Evolutionary conservation across 176 grass and related monocot species (phyloP), one percentile per base, ranked within the genome.

Genomic region (Oryza glaberrima): DNA sequence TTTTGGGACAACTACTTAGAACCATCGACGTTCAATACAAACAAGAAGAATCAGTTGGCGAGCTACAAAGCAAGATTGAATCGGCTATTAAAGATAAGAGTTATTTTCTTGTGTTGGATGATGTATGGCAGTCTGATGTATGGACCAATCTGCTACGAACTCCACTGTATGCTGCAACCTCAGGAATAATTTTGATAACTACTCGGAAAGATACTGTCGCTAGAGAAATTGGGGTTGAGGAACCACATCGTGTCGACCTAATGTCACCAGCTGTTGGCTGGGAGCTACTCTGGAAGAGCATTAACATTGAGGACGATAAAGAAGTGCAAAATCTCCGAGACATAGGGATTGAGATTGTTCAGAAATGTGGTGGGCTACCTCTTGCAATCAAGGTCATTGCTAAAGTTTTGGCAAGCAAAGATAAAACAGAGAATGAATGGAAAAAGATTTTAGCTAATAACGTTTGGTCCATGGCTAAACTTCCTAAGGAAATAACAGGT

Each of bases 251-350:
- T 9, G 82, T 94, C 5, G 52, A 88, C 11, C 60, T 54, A 16
- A 36, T 93, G 83, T 77, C 71, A 8, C 0, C 19, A 2, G 71
- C 72, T 6, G 12, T 26, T 10, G 38, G 84, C 7, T 84, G 80
- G 81, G 76, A 90, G 15, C 32, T 92, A 12, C 60, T 88, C 0
- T 75, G 71, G 52, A 88, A 66, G 67, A 83, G 51, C 5, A 80
- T 76, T 38, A 65, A 63, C 19, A 13, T 77, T 4, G 68, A 83
- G 0, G 73, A 82, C 5, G 35, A 36, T n/a, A 80, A 86, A 12
- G 82, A 88, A 19, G 79, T 75, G 2, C 20, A 52, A 11, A 25
- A 75, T 66, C 19, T 88, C 9, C 52, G 19, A 13, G 58, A 65
- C 9, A 51, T 83, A 11, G 90, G 82, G 2, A 61, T 22, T 9